phyloP scores from a whole-genome alignment of 2,329 filamentous ascomycete genomes.

The Niveomyces coronatus region DNA sequence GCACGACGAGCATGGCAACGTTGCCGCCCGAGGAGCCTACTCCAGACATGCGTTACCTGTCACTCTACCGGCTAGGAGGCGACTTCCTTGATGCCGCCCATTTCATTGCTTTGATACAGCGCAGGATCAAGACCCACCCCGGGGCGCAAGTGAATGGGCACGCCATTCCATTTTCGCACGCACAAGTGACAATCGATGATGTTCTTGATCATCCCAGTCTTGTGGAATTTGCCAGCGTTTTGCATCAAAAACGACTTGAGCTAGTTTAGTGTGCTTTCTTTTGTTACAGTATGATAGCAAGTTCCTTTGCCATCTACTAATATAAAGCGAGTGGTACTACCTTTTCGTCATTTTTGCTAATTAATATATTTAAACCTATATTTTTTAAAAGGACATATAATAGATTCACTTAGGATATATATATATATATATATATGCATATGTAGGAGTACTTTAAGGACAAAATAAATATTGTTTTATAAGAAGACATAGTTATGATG shows the following conservation, averaged over 20 bases:
- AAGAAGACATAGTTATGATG: too few species aligned
- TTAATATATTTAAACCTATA: too few species aligned
- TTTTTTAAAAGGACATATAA: too few species aligned
- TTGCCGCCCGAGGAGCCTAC: background rate
- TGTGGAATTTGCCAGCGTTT: conserved; percentile 6
- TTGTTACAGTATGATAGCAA: too few species aligned
- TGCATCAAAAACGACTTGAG: conserved; percentile 1
- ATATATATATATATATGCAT: too few species aligned
- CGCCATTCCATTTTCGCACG: background rate
- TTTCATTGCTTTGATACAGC: conserved; percentile 5
- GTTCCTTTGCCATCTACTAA: too few species aligned
- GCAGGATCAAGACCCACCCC: conserved; percentile 1
- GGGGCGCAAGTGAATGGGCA: background rate
- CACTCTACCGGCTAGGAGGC: conserved; percentile 6
- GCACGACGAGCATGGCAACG: background rate
- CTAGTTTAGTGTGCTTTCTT: conserved; percentile 1
- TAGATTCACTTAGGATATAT: too few species aligned
- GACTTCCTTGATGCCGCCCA: conserved; percentile 5
- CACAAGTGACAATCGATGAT: conserved; percentile 7
- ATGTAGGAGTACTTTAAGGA: too few species aligned
- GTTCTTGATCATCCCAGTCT: conserved; percentile 6
- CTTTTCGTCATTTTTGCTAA: too few species aligned
- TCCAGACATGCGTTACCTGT: conserved; percentile 1
- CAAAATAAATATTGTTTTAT: too few species aligned
- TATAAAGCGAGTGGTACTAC: too few species aligned